A percentile compares a stretch with the other conserved stretches of the same genome.
phyloP scores from a whole-genome alignment of 176 grass and related monocot genomes.

The Carex kokanica region DNA sequence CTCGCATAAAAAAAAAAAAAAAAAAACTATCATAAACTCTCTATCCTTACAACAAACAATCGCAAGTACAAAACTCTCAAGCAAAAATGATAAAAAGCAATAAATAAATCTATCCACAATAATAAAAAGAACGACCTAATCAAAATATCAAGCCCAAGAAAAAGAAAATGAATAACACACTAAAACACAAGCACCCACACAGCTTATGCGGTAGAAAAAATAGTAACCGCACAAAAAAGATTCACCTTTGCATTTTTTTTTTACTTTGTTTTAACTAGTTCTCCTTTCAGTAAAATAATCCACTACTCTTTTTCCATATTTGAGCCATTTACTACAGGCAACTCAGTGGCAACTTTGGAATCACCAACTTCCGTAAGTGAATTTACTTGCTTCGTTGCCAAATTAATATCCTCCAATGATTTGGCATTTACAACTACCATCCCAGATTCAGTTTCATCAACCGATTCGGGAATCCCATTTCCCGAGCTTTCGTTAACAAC shows the following conservation, averaged over 20 bases:
- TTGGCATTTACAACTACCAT: slow-evolving; percentile 10
- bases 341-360: background rate
- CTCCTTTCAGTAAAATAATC: slow-evolving; percentile 8
- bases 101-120: slow-evolving; percentile 24
- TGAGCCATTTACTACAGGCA: slow-evolving; percentile 22
- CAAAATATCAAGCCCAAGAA: slow-evolving; percentile 32
- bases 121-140: background rate
- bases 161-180: slow-evolving; percentile 29
- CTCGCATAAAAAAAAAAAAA: background rate
- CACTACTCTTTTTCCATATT: background rate
- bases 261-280: slow-evolving; percentile 1
- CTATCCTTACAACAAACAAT: slow-evolving; percentile 10
- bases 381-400: background rate
- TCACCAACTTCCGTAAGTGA: background rate
- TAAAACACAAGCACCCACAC: slow-evolving; percentile 48
- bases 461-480: background rate
- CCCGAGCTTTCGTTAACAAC: slow-evolving; percentile 2
- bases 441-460: background rate
- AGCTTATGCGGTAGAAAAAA: slow-evolving; percentile 28
- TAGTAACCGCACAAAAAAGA: slow-evolving; percentile 33
- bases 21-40: background rate
- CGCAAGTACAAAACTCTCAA: background rate
- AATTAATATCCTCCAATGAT: slow-evolving; percentile 2
- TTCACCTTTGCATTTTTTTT: background rate
- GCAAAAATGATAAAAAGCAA: slow-evolving; percentile 4